Conservation (phyloP, 345 rosid genomes). For the Xanthoceras sorbifolium region DNA sequence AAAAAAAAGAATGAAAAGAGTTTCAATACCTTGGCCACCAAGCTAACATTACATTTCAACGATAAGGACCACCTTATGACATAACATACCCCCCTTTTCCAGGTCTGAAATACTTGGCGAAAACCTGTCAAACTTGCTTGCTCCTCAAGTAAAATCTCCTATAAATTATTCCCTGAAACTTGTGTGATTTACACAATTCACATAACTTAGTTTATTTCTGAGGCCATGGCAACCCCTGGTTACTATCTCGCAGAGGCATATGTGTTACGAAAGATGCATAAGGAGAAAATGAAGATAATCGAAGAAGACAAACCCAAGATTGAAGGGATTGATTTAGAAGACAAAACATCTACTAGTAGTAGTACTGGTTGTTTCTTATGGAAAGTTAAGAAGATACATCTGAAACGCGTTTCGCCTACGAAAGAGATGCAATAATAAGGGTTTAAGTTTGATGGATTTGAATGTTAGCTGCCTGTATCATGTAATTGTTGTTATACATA, state of each 20-base stretch:
- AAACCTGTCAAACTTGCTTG: not conserved
- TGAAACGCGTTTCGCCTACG: not conserved
- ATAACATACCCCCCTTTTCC: too few species aligned
- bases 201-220: not conserved
- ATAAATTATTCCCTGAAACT: not conserved
- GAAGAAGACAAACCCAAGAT: slow-evolving; percentile 26
- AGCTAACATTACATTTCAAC: not conserved
- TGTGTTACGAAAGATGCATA: slow-evolving; percentile 26
- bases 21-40: not conserved
- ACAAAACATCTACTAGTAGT: not conserved
- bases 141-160: not conserved
- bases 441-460: not conserved
- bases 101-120: too few species aligned
- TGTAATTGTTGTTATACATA: too few species aligned
- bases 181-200: not conserved
- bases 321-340: slow-evolving; percentile 5
- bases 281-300: slow-evolving; percentile 27
- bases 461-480: not conserved
- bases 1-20: too few species aligned
- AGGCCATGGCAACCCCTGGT: slow-evolving; percentile 25
- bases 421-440: not conserved
- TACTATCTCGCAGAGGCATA: slow-evolving; percentile 31
- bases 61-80: not conserved
- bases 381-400: slow-evolving; percentile 28
- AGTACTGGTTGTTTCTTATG: slow-evolving; percentile 10